phyloP scores from a whole-genome alignment of 352 stramenopile species.

The Globisporangium iwayamae region DNA sequence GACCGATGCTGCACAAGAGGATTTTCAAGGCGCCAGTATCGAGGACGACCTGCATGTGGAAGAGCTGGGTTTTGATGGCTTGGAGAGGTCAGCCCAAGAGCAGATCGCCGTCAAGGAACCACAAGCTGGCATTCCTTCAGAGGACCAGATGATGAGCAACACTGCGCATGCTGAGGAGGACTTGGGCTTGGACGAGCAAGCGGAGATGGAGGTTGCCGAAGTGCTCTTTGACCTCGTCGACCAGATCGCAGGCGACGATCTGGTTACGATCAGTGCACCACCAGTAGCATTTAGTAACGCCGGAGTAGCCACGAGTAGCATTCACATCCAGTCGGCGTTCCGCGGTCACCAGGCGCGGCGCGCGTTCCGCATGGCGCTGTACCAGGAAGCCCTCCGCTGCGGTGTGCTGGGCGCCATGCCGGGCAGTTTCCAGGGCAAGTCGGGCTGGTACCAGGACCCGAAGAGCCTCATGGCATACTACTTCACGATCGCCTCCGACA shows the following conservation, averaged over 20 bases:
- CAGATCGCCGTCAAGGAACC: not conserved
- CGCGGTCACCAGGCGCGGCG: constrained; percentile 47
- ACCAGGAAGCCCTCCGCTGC: constrained; percentile 57
- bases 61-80: not conserved
- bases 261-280: not conserved
- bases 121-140: not conserved
- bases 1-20: not conserved
- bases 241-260: constrained; percentile 17
- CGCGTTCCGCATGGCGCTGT: constrained; percentile 55
- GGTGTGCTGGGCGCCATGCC: constrained; percentile 73
- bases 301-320: constrained; percentile 15
- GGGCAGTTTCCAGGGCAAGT: constrained; percentile 52
- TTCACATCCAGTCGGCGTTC: constrained; percentile 53
- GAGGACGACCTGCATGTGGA: constrained; percentile 8
- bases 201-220: constrained; percentile 41
- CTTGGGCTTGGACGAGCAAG: constrained; percentile 17
- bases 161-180: not conserved
- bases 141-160: not conserved
- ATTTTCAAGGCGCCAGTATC: not conserved
- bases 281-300: not conserved
- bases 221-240: constrained; percentile 43
- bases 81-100: not conserved
- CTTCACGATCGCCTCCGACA: constrained; percentile 47
- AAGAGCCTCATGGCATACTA: constrained; percentile 76
- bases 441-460: constrained; percentile 75